Base-by-base conservation (phyloP, 208 protist species). In the Leishmania martiniquensis region DNA sequence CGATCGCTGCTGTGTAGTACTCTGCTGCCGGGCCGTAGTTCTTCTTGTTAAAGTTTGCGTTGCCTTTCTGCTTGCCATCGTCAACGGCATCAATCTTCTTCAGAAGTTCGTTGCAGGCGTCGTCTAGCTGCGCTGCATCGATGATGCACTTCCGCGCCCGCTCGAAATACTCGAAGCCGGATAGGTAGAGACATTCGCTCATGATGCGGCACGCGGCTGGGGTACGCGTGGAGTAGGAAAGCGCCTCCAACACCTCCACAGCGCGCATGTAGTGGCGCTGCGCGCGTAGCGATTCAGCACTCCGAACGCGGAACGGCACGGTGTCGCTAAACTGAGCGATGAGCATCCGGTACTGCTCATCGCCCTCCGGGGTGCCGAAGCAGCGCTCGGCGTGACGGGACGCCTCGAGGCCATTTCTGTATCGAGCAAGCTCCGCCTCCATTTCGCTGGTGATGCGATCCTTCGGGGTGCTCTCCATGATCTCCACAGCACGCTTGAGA, bases 1-100 rank as follows among this genome's bases (percentile, higher is more conserved):
- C 80, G 69, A 98, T 95, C 39, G 90, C 95, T 22, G 54, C 63
- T 20, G 92, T 95, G 86, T 98, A 98, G 71, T 92, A 83, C 51
- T 94, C 86, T 5, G 92, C 85, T 34, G 93, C 87, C 9, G 83
- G 83, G 9, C 72, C 83, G 82, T 96, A 98, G 51, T 91, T 88
- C 78, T 96, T 95, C 72, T 86, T 83, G 70, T 89, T 81, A 75
- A 97, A 98, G 77, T 87, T 82, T 63, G 85, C 76, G 82, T 98
- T 98, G 34, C 95, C 95, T 55, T 90, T 91, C 78, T 98, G 91
- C 76, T 98, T 98, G 37, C 85, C 89, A 32, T 97, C 92, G 68
- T 98, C 92, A 4, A 98, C 91, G 4, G 88, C 57, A 73, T 95
- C 84, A 73, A 96, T 92, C 45, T 86, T 75, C 60, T 87, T 80